A percentile compares a stretch with the other conserved stretches of the same genome.
phyloP scores from a whole-genome alignment of 306 rosid species.

The Glycine latifolia region DNA sequence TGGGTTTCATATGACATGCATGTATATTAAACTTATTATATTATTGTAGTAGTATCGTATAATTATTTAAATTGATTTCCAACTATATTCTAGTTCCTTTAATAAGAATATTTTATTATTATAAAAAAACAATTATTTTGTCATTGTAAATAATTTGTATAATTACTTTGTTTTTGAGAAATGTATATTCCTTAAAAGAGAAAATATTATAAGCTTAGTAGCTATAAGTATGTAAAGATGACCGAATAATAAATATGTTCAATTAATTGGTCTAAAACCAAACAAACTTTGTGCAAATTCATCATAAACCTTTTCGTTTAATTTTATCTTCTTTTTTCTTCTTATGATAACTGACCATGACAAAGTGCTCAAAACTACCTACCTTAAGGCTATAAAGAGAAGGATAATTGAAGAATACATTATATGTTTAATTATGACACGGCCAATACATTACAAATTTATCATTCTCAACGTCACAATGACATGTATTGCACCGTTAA shows the following conservation, averaged over 20 bases:
- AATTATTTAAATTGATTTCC: no score
- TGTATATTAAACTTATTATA: no score
- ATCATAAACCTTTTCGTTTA: constrained; percentile 10
- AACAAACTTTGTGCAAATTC: neutral
- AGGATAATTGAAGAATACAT: constrained; percentile 28
- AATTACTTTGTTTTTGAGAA: no score
- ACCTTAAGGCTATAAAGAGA: neutral
- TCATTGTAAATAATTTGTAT: no score
- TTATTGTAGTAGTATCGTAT: no score
- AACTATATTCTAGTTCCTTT: no score
- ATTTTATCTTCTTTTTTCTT: constrained; percentile 1
- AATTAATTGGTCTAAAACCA: neutral
- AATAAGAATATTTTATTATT: no score
- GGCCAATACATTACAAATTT: constrained; percentile 27
- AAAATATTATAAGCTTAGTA: no score
- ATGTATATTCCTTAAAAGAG: no score
- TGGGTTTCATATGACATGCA: neutral
- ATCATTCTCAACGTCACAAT: neutral
- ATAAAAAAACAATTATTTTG: no score
- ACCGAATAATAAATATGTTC: neutral
- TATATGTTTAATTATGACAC: constrained; percentile 27
- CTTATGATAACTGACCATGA: constrained; percentile 11
- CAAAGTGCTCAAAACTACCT: constrained; percentile 41
- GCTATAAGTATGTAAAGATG: no score
- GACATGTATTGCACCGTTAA: neutral